Evolutionary conservation across 225 moss, liverwort and hornwort genomes (phyloP), one percentile per base, ranked within the genome.

Genomic region (Takakia lepidozioides): DNA sequence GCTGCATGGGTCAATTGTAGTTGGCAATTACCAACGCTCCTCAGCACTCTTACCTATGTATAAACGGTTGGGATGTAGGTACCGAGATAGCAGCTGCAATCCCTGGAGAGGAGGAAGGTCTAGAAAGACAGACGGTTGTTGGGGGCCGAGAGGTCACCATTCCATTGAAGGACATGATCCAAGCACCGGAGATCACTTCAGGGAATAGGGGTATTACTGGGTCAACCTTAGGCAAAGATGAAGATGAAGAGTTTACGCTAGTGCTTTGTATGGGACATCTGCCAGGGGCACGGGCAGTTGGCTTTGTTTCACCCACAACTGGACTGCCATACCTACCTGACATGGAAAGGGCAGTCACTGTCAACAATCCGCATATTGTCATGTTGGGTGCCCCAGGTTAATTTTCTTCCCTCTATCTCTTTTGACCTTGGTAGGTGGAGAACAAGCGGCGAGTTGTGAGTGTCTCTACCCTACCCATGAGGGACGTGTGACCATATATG

Each of bases 261-360:
- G 34, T 72, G 43, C 51, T 78, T 3, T 78, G 77, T 52, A 25
- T 78, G 25, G 77, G 72, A 19, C 57, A 72, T 34, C 43, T 78
- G 56, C 77, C 77, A n/a, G 72, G 68, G 57, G 56, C 57, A 8
- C 67, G 58, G 48, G 77, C 64, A 37, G 64, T 68, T 57, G 41
- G 64, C 3, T 78, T 78, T 53, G 60, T 72, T 49, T 72, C 77
- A n/a, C 45, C 61, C 17, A 67, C 72, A 9, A 72, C 77, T 11
- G 77, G 77, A 21, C 63, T 78, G 46, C 77, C 77, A 44, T 64
- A 57, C 22, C 72, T 78, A 38, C 64, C 77, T 2, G 63, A 78
- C 56, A 48, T 78, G 16, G 64, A 64, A 52, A 52, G 60, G 58
- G 77, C 77, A n/a, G 65, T 78, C 29, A 53, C 53, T 35, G 52